phyloP scores from a whole-genome alignment of 208 protist genomes.

The Leishmania arabica region DNA sequence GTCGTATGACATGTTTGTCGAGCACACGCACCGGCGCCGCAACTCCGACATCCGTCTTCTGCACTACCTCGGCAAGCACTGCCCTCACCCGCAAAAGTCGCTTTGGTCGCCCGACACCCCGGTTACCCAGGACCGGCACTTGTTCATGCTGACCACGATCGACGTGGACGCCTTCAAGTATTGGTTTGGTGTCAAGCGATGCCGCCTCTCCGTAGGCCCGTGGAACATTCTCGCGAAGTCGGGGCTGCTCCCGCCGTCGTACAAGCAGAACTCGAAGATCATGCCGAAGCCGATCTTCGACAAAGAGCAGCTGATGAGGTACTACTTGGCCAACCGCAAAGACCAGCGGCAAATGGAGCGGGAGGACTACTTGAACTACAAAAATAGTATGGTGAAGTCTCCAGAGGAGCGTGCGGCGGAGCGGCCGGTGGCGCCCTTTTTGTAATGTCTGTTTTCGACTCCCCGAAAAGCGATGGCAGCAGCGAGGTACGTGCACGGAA shows the following conservation, averaged over 20 bases:
- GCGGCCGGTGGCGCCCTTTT: slow-evolving; percentile 75
- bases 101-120: slow-evolving; percentile 93
- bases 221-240: slow-evolving; percentile 90
- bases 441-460: slow-evolving; percentile 29
- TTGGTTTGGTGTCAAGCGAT: slow-evolving; percentile 92
- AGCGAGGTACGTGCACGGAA: neutral
- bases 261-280: slow-evolving; percentile 86
- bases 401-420: slow-evolving; percentile 78
- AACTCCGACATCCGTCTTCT: slow-evolving; percentile 86
- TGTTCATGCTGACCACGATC: slow-evolving; percentile 92
- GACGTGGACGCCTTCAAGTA: slow-evolving; percentile 94
- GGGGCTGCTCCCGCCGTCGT: slow-evolving; percentile 82
- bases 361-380: slow-evolving; percentile 85
- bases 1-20: slow-evolving; percentile 88
- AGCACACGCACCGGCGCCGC: slow-evolving; percentile 84
- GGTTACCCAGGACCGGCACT: slow-evolving; percentile 86
- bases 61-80: slow-evolving; percentile 92
- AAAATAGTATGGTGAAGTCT: slow-evolving; percentile 86
- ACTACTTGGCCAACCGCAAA: slow-evolving; percentile 91
- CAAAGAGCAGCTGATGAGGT: slow-evolving; percentile 89
- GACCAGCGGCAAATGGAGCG: slow-evolving; percentile 50
- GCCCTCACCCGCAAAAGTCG: slow-evolving; percentile 92
- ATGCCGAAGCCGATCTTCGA: slow-evolving; percentile 92
- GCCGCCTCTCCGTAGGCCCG: slow-evolving; percentile 71
- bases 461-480: neutral